A percentile compares a stretch with the other conserved stretches of the same genome.
phyloP scores from a whole-genome alignment of 768 basidiomycete genomes.

The Lactarius tabidus region DNA sequence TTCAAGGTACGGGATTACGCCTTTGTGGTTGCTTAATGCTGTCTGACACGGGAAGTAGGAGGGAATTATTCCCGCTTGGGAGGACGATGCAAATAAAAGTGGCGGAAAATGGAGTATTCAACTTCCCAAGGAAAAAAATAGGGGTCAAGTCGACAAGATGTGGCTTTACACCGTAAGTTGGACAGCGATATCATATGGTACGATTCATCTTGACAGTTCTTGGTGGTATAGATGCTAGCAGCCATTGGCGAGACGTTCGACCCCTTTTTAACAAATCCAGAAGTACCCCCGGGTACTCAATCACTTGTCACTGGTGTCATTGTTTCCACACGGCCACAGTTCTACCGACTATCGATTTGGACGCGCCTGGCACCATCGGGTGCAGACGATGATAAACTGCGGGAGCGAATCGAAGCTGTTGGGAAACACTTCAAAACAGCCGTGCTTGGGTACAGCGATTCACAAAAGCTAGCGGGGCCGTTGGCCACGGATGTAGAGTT shows the following conservation, averaged over 20 bases:
- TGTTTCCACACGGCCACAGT: constrained; percentile 88
- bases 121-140: constrained; percentile 92
- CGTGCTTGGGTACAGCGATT: constrained; percentile 77
- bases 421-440: constrained; percentile 88
- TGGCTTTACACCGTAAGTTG: constrained; percentile 89
- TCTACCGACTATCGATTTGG: constrained; percentile 98
- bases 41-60: constrained; percentile 47
- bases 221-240: constrained; percentile 80
- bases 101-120: constrained; percentile 99
- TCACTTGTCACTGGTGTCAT: constrained; percentile 81
- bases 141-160: constrained; percentile 81
- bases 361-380: constrained; percentile 74
- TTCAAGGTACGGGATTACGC: constrained; percentile 71
- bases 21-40: neutral
- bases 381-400: constrained; percentile 51
- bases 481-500: constrained; percentile 95
- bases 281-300: constrained; percentile 41
- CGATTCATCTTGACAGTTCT: neutral
- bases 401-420: constrained; percentile 77
- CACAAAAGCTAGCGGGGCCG: constrained; percentile 74
- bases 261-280: constrained; percentile 60
- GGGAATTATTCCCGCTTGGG: constrained; percentile 96
- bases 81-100: constrained; percentile 92
- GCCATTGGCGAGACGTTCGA: constrained; percentile 99
- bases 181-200: constrained; percentile 20